Conservation (phyloP, 2,329 filamentous ascomycete genomes). For the Talaromyces sp. region DNA sequence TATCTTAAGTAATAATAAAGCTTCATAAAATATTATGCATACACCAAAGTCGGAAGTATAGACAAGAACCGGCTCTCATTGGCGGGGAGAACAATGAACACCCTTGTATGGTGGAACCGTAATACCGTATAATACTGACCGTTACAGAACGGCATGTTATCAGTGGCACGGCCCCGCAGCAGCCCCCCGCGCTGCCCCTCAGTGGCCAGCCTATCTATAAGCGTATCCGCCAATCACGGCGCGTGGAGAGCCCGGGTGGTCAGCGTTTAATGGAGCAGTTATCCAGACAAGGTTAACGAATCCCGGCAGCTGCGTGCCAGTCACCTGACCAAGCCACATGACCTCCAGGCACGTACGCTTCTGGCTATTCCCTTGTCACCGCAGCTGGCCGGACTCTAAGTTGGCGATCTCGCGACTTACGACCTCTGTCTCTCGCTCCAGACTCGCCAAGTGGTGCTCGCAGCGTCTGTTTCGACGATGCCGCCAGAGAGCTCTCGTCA, state of each 20-base stretch:
- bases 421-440: neutral
- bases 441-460: neutral
- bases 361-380: neutral
- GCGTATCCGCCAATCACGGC: neutral
- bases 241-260: neutral
- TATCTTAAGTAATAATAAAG: neutral
- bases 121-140: neutral
- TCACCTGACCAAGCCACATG: neutral
- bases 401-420: neutral
- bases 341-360: neutral
- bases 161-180: neutral
- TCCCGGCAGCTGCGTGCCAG: neutral
- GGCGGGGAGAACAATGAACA: neutral
- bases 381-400: neutral
- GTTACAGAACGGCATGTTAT: neutral
- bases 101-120: neutral
- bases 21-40: neutral
- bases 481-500: slow-evolving; percentile 16
- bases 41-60: neutral
- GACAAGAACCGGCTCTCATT: neutral
- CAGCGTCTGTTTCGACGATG: slow-evolving; percentile 4
- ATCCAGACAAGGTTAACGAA: neutral
- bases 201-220: neutral
- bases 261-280: neutral
- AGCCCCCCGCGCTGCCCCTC: neutral